Base-by-base conservation (phyloP, 2,329 filamentous ascomycete species). In the Xylaria sp. region DNA sequence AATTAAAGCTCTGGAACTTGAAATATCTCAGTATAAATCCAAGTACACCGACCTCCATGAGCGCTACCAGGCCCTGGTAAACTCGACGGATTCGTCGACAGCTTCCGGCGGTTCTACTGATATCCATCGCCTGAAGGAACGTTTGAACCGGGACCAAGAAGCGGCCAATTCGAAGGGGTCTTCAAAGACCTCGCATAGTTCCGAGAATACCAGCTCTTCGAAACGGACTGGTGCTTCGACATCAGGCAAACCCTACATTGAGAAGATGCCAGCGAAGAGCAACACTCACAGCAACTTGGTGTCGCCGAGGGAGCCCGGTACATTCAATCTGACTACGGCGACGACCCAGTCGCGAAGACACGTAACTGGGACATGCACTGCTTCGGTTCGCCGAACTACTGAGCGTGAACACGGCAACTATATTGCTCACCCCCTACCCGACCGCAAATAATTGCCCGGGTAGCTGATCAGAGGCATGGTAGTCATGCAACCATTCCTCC, bases 111-210 rank as follows among this genome's bases (percentile, higher is more conserved):
- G 55, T 3, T 60, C 61, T 47, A 19, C 49, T n/a, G 61, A 57
- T 1, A 3, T 61, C 30, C 35, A 46, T 8, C 61, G 61, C 5
- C 52, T 63, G 61, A 63, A 63, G 54, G 59, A 63, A 46, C 61
- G 61, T 9, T 52, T 63, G 54, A 63, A 63, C 52, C 50, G 61
- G 7, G 61, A 63, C 19, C 35, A 51, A 3, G 58, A 61, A 39
- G 55, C 61, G 1, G 50, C 30, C 1, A 52, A 54, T 35, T 55
- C 54, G 44, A 56, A 58, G 11, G 53, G 47, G 44, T 58, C 61
- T 1, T 60, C 61, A 2, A 61, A 34, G 23, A 61, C 53, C 35
- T 59, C 61, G 35, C 61, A 57, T 23, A 55, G 54, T 23, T 59
- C 61, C 13, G 59, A 59, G 4, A 30, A 48, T 34, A 57, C 59